Base-by-base conservation (phyloP, 1,284 basidiomycete species). In the Grifola frondosa region DNA sequence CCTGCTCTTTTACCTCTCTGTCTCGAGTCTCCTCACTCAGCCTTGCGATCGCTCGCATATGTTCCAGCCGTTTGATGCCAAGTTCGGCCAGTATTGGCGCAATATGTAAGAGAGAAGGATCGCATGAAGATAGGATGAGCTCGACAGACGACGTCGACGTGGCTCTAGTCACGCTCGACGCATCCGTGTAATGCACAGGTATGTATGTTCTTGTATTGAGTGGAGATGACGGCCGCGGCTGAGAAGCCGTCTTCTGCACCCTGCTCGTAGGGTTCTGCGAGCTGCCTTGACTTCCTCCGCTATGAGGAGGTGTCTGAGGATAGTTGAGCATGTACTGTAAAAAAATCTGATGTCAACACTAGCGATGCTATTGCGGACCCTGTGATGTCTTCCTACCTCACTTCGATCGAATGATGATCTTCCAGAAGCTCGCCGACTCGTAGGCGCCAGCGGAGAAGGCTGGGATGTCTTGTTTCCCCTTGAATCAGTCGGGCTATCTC, bases 21-120 rank as follows among this genome's bases (percentile, higher is more conserved):
- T 86, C 76, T 48, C 84, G 62, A 21, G 80, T 85, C 49, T 77
- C 78, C 40, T 81, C 80, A 26, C 74, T 75, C 52, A 87, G 60
- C 44, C 73, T 66, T 2, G 70, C 73, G 17, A 86, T 64, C 5
- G 84, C 84, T 16, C 71, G 68, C 31, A 87, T 60, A 60, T 87
- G 83, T 34, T 77, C 80, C 41, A 76, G 66, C 11, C 65, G 71
- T 32, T 67, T 62, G 25, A 87, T 81, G 0, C 84, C 84, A 11
- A 87, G 64, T 20, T 63, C 70, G 19, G 66, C 66, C 28, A 87
- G 62, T 4, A 76, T 63, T 0, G 79, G 80, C 1, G 68, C 63
- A 29, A 85, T 73, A 62, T 86, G 84, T 13, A 74, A 38, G 30
- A 84, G 59, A 5, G 81, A 73, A 13, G 82, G 81, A 40, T 75